A percentile compares a stretch with the other conserved stretches of the same genome.
Conservation (phyloP, 306 rosid species). For the Rosa multiflora region DNA sequence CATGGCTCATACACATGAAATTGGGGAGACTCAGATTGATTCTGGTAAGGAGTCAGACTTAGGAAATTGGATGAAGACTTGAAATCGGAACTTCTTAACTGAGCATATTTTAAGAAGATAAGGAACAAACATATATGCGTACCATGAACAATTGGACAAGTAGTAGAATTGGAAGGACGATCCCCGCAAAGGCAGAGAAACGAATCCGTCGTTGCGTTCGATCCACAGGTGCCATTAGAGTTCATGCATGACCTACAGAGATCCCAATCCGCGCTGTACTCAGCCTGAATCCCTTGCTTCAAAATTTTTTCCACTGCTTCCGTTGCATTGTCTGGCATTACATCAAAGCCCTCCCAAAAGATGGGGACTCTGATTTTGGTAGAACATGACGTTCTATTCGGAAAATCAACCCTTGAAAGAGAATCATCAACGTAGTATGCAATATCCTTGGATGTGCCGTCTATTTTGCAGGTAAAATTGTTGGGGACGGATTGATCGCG, state of each 20-base stretch:
- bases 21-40: neutral
- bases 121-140: neutral
- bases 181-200: slow-evolving; percentile 4
- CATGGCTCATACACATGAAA: neutral
- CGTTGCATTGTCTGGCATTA: neutral
- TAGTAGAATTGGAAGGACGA: accelerated
- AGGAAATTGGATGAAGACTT: neutral
- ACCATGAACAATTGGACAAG: neutral
- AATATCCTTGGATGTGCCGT: too few relatives aligned
- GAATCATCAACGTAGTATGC: too few relatives aligned
- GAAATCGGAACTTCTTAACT: neutral
- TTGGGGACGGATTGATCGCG: too few relatives aligned
- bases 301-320: slow-evolving; percentile 19
- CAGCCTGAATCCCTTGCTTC: slow-evolving; percentile 29
- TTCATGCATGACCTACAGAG: neutral
- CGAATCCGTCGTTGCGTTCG: neutral
- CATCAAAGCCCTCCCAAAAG: too few relatives aligned
- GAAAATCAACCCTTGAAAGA: too few relatives aligned
- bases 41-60: neutral
- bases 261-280: neutral
- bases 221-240: neutral
- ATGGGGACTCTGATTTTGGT: too few relatives aligned
- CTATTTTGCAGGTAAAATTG: too few relatives aligned
- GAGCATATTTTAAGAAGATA: neutral
- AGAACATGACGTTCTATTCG: too few relatives aligned